Evolutionary conservation across 164 flowering plant species (phyloP), one percentile per base, ranked within the genome.

Genomic region (Magnolia officinalis): DNA sequence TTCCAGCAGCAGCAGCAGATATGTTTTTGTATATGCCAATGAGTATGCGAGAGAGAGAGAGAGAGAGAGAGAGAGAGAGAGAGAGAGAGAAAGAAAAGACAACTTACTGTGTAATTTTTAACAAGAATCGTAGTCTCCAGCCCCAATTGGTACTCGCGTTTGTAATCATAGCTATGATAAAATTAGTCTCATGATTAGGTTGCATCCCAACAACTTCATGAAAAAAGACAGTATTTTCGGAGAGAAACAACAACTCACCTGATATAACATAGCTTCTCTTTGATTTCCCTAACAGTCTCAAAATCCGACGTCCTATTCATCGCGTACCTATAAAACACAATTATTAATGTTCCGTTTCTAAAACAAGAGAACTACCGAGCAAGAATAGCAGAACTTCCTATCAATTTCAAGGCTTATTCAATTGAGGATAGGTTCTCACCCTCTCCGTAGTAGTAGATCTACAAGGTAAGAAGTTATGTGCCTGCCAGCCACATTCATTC

Each of bases 401-500:
- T 68, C 71, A 68, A 37, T 68, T 68, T 37, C 18, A 68, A 31
- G 24, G 18, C 63, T 72, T 72, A 8, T 51, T 72, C 23, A 63
- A 72, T 29, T 72, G 51, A 51, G 72, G 13, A 72, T 67, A 77
- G 72, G 75, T n/a, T 61, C 88, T 84, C 84, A 96, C 99, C 99
- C 99, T 84, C 98, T 91, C 64, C 98, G 83, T 74, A 86, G 87
- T 70, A 96, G 95, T 75, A 96, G 85, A 87, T 96, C 99, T 67
- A 96, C 97, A 81, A 96, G 97, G 84, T 96, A 96, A 51, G 99
- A 91, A 71, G 99, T 96, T 73, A 96, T 96, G 76, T 96, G 98
- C 76, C 99, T 85, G 31, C 99, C 98, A 81, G 98, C 99, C 59
- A 94, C 95, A 85, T 96, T 96, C 98, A 96, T 96, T 80, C 98